Base-by-base conservation (phyloP, 441 rosid genomes). In the Corymbia calophylla region DNA sequence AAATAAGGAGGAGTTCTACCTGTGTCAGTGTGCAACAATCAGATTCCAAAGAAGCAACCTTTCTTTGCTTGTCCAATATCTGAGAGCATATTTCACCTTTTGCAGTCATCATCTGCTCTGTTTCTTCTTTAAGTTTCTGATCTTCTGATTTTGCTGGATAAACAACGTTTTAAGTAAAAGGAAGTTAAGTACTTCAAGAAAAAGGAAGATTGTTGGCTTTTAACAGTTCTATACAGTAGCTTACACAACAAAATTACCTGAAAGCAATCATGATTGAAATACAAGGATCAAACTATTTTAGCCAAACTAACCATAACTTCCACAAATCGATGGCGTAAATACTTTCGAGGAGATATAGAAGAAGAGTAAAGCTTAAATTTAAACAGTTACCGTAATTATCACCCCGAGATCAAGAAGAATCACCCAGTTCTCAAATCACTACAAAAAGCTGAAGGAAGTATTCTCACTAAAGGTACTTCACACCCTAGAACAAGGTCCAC, bases 21-120 rank as follows among this genome's bases (percentile, higher is more conserved):
- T 97, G 97, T 53, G 90, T 87, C 90, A 95, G 96, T 35, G 94
- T 94, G 89, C 90, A 77, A 68, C 94, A 94, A 92, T 95, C 98
- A 91, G 93, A 95, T 88, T 95, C 96, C 90, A 94, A 86, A 1
- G 94, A 92, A 80, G 93, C 90, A 47, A 92, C 91, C 92, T 91
- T 96, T 85, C 93, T 94, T 92, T 95, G 97, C 87, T 92, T 95
- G n/a, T 70, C 96, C 88, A 94, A 89, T 90, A 96, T 94, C 90
- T 90, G 92, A 7, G 94, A 91, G 92, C 96, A 94, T 89, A 95
- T 90, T 80, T 92, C 88, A 56, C 95, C 97, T 94, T 94, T 97
- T 23, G 31, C 92, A 91, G 91, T 93, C 86, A 91, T 80, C 95
- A 93, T 92, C 92, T 92, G 91, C 89, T 94, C 96, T 19, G 91